phyloP scores from a whole-genome alignment of 2,329 filamentous ascomycete species.

The Talaromyces funiculosus region DNA sequence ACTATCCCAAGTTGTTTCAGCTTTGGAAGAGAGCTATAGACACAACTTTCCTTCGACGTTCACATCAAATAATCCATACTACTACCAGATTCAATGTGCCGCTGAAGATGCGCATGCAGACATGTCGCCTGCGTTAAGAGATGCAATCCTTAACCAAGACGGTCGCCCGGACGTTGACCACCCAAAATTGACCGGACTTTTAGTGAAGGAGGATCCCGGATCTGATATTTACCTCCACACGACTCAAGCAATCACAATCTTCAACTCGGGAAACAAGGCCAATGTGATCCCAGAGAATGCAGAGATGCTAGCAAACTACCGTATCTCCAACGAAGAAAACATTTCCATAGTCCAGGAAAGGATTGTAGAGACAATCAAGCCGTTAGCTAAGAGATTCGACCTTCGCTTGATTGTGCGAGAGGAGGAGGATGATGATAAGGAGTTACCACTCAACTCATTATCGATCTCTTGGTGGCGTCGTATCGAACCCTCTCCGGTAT shows the following conservation, averaged over 20 bases:
- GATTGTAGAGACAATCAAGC: conserved; percentile 40
- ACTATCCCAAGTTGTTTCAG: conserved; percentile 57
- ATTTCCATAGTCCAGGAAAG: conserved; percentile 43
- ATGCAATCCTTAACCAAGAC: not conserved
- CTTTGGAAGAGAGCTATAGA: conserved; percentile 55
- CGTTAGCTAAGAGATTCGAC: conserved; percentile 14
- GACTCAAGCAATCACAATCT: conserved; percentile 30
- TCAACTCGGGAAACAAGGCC: conserved; percentile 52
- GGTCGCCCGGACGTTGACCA: not conserved
- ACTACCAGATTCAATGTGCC: conserved; percentile 53
- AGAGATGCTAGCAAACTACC: conserved; percentile 50
- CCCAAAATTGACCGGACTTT: not conserved
- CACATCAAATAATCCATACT: conserved; percentile 49
- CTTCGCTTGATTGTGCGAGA: not conserved
- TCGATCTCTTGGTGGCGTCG: not conserved
- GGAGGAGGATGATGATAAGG: conserved; percentile 23
- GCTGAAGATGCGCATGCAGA: conserved; percentile 49
- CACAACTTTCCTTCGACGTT: conserved; percentile 36
- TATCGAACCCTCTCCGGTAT: conserved; percentile 26
- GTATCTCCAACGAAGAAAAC: conserved; percentile 51
- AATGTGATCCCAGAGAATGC: conserved; percentile 55
- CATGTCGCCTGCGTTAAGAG: conserved; percentile 38
- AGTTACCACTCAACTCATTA: not conserved
- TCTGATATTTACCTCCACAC: not conserved
- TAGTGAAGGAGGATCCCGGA: not conserved